A percentile compares a stretch with the other conserved stretches of the same genome.
Evolutionary conservation across 306 rosid genomes (phyloP).

Genomic region (Pterocarpus santalinus): DNA sequence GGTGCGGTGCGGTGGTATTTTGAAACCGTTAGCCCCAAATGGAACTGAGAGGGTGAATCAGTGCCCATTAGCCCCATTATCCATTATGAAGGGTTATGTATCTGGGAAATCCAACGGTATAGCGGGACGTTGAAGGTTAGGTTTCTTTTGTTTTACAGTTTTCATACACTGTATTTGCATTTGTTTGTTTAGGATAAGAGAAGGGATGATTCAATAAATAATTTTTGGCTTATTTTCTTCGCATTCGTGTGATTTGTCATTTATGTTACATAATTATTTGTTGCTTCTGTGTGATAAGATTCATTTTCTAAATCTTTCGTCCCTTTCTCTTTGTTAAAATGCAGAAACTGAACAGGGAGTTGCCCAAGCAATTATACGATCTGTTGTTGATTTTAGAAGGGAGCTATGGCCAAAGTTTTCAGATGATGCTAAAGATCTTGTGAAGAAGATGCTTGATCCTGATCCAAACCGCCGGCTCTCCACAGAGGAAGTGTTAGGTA

Average conservation of each 20-base stretch:
- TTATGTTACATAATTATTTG: neutral
- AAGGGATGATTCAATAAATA: neutral
- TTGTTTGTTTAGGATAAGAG: neutral
- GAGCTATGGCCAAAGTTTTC: conserved; percentile 99
- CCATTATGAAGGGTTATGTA: no score
- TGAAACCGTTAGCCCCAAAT: no score
- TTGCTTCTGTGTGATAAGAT: neutral
- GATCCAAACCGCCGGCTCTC: conserved; percentile 82
- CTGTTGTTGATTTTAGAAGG: conserved; percentile 85
- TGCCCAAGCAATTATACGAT: conserved; percentile 95
- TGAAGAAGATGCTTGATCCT: conserved; percentile 96
- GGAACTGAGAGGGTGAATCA: no score
- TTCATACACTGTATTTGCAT: neutral
- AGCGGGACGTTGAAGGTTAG: no score
- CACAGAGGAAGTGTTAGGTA: conserved; percentile 93
- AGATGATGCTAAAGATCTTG: conserved; percentile 95
- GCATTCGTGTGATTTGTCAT: neutral
- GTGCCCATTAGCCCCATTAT: no score
- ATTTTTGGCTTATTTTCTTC: neutral
- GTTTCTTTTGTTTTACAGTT: neutral
- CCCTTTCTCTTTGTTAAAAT: conserved; percentile 39
- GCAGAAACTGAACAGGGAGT: conserved; percentile 99
- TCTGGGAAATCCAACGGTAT: no score
- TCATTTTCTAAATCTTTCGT: conserved; percentile 43
- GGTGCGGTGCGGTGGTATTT: no score